These are phyloP conservation scores for Fusarium sp. DNA, from an alignment of 2,329 filamentous ascomycete genomes.

Conservation along the genomic window DNA sequence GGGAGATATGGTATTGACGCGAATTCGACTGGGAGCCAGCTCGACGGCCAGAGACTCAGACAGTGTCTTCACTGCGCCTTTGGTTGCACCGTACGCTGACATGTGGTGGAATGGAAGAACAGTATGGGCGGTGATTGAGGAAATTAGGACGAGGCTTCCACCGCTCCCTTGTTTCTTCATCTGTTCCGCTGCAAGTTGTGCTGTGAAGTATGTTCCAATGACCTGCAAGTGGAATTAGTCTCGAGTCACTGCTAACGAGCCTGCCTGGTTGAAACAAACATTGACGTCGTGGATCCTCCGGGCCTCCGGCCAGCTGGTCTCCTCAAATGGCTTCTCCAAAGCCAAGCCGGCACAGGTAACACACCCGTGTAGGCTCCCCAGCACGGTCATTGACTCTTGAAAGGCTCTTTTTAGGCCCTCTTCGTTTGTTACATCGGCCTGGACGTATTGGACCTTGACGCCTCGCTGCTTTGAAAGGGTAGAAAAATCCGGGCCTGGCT, in stretches of 20 bases:
- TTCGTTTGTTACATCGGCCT: conserved; percentile 44
- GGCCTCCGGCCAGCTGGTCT: conserved; percentile 55
- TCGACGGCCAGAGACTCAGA: conserved; percentile 51
- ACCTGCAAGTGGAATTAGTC: conserved; percentile 41
- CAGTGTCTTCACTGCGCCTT: conserved; percentile 53
- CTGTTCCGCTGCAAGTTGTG: conserved; percentile 52
- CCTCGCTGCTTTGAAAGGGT: conserved; percentile 29
- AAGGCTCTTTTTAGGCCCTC: conserved; percentile 41
- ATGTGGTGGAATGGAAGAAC: conserved; percentile 15
- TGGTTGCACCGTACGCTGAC: conserved; percentile 55
- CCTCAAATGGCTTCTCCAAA: conserved; percentile 56
- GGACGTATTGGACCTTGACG: conserved; percentile 42
- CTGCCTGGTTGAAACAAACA: conserved; percentile 38
- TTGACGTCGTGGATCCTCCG: conserved; percentile 54
- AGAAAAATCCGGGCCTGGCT: conserved; percentile 44
- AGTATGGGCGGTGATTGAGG: conserved; percentile 14
- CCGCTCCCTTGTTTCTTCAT: conserved; percentile 51
- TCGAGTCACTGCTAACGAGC: neutral
- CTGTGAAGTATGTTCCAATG: conserved; percentile 54
- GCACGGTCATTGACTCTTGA: conserved; percentile 28
- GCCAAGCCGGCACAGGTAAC: conserved; percentile 52
- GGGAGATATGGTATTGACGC: conserved; percentile 52
- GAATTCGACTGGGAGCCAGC: conserved; percentile 49
- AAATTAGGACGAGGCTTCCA: conserved; percentile 51
- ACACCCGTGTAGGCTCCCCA: conserved; percentile 43